These are phyloP conservation scores for Myrmaecium sp. DNA, from an alignment of 2,329 filamentous ascomycete genomes.

Conservation along the genomic window DNA sequence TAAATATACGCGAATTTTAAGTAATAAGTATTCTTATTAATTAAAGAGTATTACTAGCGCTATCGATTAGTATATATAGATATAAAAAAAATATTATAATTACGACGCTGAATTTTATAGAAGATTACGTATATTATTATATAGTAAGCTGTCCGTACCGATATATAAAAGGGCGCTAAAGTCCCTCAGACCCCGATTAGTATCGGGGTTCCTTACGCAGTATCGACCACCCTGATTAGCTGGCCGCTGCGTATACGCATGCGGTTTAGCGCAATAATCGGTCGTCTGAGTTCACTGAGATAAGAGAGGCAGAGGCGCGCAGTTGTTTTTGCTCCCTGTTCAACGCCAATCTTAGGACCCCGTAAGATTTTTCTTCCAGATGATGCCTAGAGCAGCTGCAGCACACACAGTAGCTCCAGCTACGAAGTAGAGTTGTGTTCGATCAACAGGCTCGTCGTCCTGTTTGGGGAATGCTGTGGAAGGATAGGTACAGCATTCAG, in stretches of 20 bases:
- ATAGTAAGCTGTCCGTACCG: no score
- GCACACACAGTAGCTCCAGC: constrained; percentile 52
- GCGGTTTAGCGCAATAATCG: background rate
- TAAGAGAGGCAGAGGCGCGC: constrained; percentile 1
- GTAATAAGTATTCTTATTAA: no score
- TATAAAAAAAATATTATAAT: background rate
- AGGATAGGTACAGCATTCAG: constrained; percentile 81
- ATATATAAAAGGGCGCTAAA: no score
- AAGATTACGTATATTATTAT: no score
- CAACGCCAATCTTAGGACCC: background rate
- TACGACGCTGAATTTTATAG: no score
- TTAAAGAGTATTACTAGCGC: no score
- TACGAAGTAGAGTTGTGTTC: constrained; percentile 72
- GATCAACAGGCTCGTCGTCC: constrained; percentile 70
- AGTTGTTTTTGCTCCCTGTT: background rate
- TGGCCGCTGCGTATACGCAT: no score
- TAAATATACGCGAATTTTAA: no score
- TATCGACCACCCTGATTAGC: no score
- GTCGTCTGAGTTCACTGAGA: constrained; percentile 1
- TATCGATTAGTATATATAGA: no score
- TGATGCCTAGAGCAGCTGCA: constrained; percentile 39
- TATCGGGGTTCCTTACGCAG: no score
- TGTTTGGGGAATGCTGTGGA: constrained; percentile 76
- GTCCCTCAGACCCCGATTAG: no score
- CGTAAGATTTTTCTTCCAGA: constrained; percentile 35